Conservation (phyloP, 2,329 filamentous ascomycete genomes). For the Pleoardoris graminearum region DNA sequence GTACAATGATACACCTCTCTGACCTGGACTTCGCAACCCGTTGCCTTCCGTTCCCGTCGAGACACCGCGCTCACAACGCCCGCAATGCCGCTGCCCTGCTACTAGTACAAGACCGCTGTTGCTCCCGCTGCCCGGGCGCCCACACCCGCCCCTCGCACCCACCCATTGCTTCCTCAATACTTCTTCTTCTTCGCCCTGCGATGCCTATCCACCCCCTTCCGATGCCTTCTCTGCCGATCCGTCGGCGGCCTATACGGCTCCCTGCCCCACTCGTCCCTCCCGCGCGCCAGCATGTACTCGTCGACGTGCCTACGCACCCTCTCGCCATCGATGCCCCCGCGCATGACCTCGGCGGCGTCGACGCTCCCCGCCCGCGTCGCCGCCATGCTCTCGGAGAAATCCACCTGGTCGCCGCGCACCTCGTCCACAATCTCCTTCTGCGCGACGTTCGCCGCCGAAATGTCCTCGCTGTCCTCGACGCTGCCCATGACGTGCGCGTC, state of each 20-base stretch:
- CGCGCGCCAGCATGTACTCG: constrained; percentile 40
- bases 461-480: constrained; percentile 91
- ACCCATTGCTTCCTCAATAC: too few relatives aligned
- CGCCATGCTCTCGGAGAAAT: constrained; percentile 38
- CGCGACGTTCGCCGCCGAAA: constrained; percentile 81
- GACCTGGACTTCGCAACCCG: too few relatives aligned
- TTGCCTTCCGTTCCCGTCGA: too few relatives aligned
- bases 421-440: constrained; percentile 80
- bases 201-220: constrained; percentile 1
- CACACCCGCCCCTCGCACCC: too few relatives aligned
- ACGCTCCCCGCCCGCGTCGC: constrained; percentile 30
- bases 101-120: too few relatives aligned
- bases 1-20: too few relatives aligned
- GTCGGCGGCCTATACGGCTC: constrained; percentile 34
- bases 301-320: constrained; percentile 36
- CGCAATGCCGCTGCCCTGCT: too few relatives aligned
- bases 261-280: constrained; percentile 37
- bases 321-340: constrained; percentile 21
- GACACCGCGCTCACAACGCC: too few relatives aligned
- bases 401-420: constrained; percentile 50
- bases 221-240: constrained; percentile 1
- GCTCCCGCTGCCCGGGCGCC: too few relatives aligned
- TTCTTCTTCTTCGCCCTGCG: background rate
- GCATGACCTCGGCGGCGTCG: constrained; percentile 20
- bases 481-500: constrained; percentile 75